These are phyloP conservation scores for Annulohypoxylon truncatum DNA, from an alignment of 2,329 filamentous ascomycete genomes.

Conservation along the genomic window DNA sequence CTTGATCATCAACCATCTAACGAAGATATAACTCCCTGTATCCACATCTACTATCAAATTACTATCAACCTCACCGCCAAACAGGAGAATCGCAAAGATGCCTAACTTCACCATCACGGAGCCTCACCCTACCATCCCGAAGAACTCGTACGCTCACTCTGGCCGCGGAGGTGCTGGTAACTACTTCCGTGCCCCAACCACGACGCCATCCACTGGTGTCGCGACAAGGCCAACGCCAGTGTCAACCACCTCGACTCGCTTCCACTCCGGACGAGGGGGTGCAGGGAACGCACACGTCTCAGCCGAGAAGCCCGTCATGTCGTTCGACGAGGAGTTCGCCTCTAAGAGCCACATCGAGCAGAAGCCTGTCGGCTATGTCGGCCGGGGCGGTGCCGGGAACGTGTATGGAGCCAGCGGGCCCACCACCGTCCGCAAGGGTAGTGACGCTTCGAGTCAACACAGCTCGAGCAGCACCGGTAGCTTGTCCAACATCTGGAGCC, in stretches of 20 bases:
- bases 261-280: conserved; percentile 74
- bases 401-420: conserved; percentile 48
- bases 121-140: conserved; percentile 60
- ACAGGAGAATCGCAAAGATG: conserved; percentile 50
- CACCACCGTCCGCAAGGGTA: conserved; percentile 44
- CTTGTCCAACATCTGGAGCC: conserved; percentile 52
- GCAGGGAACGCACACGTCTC: conserved; percentile 71
- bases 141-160: conserved; percentile 62
- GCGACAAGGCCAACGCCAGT: conserved; percentile 58
- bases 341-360: conserved; percentile 65
- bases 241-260: conserved; percentile 59
- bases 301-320: conserved; percentile 67
- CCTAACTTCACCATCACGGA: conserved; percentile 59
- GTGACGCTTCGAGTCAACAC: conserved; percentile 47
- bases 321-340: conserved; percentile 74
- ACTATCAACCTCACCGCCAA: conserved; percentile 28
- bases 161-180: conserved; percentile 69
- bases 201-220: conserved; percentile 58
- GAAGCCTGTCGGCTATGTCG: conserved; percentile 68
- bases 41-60: conserved; percentile 4
- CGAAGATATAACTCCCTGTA: conserved; percentile 3
- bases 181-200: conserved; percentile 61
- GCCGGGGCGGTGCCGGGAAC: conserved; percentile 74
- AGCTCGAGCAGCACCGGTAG: conserved; percentile 49
- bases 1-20: conserved; percentile 2